phyloP scores from a whole-genome alignment of 2,329 filamentous ascomycete genomes.

The Colletotrichum paranaense region DNA sequence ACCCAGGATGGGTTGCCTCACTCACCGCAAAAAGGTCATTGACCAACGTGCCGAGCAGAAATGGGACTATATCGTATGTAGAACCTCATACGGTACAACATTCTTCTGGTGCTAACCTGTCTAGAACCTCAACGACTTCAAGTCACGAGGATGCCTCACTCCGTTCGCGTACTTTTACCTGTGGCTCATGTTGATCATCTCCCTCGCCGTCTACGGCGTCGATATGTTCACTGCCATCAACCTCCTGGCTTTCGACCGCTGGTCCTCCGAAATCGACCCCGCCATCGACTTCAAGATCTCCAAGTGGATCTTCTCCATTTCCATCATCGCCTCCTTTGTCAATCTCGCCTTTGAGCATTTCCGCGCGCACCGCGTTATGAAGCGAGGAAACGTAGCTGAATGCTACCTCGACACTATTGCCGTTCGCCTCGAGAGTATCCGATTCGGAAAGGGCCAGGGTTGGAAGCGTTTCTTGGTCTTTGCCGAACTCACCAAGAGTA shows the following conservation, averaged over 20 bases:
- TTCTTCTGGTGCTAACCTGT: not conserved
- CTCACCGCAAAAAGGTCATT: constrained; percentile 69
- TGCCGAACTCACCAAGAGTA: constrained; percentile 88
- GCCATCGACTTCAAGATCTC: constrained; percentile 80
- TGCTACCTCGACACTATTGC: constrained; percentile 92
- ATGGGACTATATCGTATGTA: constrained; percentile 90
- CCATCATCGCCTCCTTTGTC: constrained; percentile 90
- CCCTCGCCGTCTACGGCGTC: constrained; percentile 86
- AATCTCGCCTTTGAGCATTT: constrained; percentile 85
- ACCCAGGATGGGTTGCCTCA: constrained; percentile 73
- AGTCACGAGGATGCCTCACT: constrained; percentile 80
- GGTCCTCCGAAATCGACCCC: constrained; percentile 86
- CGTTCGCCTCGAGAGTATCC: constrained; percentile 84
- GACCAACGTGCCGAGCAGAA: constrained; percentile 85
- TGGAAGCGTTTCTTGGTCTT: constrained; percentile 95
- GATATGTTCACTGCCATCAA: constrained; percentile 96
- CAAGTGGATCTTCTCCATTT: constrained; percentile 95
- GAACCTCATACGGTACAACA: not conserved
- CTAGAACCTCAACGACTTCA: constrained; percentile 78
- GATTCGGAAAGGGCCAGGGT: constrained; percentile 79
- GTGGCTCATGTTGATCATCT: constrained; percentile 82
- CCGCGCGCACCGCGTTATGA: constrained; percentile 83
- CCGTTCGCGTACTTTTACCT: constrained; percentile 87
- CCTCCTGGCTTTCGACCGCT: constrained; percentile 87
- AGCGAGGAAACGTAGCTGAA: constrained; percentile 86